Evolutionary conservation across 129 eudicot species (phyloP).

Genomic region (Erigeron canadensis): DNA sequence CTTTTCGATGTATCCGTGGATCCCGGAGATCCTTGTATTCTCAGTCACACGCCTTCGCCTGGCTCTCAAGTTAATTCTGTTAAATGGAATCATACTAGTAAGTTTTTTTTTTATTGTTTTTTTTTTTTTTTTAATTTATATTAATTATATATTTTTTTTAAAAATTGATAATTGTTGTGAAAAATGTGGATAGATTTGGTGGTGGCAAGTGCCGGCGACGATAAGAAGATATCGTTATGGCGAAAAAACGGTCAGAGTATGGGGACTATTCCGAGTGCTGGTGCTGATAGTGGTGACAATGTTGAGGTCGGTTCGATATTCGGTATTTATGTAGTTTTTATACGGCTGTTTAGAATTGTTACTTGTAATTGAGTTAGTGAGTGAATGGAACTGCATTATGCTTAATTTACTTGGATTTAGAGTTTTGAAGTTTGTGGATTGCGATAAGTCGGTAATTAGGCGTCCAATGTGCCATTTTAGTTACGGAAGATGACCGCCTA

Average conservation of each 20-base stretch:
- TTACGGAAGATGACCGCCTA: conserved; percentile 64
- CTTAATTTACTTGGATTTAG: neutral
- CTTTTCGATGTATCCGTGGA: conserved; percentile 78
- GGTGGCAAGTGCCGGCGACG: conserved; percentile 93
- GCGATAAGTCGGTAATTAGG: conserved; percentile 2
- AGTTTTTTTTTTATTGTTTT: neutral
- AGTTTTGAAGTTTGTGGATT: neutral
- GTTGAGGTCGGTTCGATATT: conserved; percentile 49
- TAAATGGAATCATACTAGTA: conserved; percentile 96
- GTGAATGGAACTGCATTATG: too few species aligned
- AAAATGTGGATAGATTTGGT: conserved; percentile 65
- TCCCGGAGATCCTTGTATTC: conserved; percentile 85
- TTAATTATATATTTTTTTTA: neutral
- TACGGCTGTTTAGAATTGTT: neutral
- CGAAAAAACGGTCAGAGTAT: conserved; percentile 74
- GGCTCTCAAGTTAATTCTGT: conserved; percentile 79
- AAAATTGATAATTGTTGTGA: neutral
- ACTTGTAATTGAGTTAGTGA: neutral
- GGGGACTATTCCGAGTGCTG: conserved; percentile 71
- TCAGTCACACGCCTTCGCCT: conserved; percentile 76
- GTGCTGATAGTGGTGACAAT: conserved; percentile 57
- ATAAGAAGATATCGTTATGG: conserved; percentile 73
- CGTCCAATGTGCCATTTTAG: too few species aligned
- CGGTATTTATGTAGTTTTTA: neutral
- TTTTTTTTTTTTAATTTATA: neutral